Conservation (phyloP, 2,329 filamentous ascomycete species). For the Penicillium sp. region DNA sequence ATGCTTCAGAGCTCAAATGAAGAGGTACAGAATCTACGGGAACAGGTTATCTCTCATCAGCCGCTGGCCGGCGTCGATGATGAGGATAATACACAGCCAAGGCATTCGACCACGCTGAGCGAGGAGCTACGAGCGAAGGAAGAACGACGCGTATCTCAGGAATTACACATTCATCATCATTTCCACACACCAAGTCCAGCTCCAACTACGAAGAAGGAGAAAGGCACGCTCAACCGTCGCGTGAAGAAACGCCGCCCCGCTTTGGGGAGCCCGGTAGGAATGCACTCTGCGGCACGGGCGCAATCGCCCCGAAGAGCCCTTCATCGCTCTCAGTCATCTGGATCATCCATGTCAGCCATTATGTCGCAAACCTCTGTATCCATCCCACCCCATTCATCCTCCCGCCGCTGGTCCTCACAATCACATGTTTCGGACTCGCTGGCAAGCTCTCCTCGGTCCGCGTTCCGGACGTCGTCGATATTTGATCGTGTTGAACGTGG, state of each 20-base stretch:
- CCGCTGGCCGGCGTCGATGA: conserved; percentile 52
- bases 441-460: conserved; percentile 78
- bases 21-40: conserved; percentile 82
- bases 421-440: conserved; percentile 60
- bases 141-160: conserved; percentile 59
- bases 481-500: conserved; percentile 72
- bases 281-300: conserved; percentile 34
- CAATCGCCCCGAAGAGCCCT: conserved; percentile 32
- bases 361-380: conserved; percentile 64
- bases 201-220: conserved; percentile 56
- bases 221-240: conserved; percentile 54
- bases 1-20: conserved; percentile 90
- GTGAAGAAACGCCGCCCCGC: conserved; percentile 71
- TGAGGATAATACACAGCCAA: conserved; percentile 25
- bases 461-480: conserved; percentile 68
- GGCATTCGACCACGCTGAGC: conserved; percentile 58
- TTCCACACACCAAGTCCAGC: conserved; percentile 67
- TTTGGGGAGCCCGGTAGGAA: conserved; percentile 54
- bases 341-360: conserved; percentile 56
- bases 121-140: conserved; percentile 66
- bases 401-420: conserved; percentile 38
- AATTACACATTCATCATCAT: conserved; percentile 91
- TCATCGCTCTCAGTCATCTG: conserved; percentile 39
- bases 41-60: conserved; percentile 78
- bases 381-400: conserved; percentile 49